Evolutionary conservation across 2,329 filamentous ascomycete genomes (phyloP).

Genomic region (Aureobasidium uvarum): DNA sequence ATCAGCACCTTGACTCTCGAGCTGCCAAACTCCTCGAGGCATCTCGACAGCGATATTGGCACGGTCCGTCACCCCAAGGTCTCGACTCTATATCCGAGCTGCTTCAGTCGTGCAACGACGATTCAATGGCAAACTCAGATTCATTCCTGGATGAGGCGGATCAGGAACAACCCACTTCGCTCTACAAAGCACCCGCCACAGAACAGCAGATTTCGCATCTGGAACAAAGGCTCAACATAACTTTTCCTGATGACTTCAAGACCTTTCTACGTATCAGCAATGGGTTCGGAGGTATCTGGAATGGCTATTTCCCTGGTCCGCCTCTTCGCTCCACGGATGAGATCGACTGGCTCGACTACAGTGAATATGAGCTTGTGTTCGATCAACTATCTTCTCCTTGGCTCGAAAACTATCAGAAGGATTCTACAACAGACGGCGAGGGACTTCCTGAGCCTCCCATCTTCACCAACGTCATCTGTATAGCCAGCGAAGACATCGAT

Average conservation of each 20-base stretch:
- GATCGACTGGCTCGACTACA: slow-evolving; percentile 1
- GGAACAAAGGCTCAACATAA: background rate
- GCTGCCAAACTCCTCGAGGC: slow-evolving; percentile 1
- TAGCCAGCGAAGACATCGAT: slow-evolving; percentile 1
- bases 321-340: background rate
- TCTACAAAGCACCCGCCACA: slow-evolving; percentile 1
- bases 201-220: background rate
- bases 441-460: background rate
- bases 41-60: background rate
- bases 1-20: background rate
- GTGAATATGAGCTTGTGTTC: background rate
- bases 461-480: background rate
- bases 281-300: slow-evolving; percentile 3
- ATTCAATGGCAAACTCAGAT: background rate
- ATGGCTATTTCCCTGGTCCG: background rate
- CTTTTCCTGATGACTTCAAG: slow-evolving; percentile 3
- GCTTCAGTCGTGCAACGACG: background rate
- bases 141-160: background rate
- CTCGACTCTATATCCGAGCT: background rate
- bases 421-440: background rate
- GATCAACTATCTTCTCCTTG: background rate
- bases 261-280: slow-evolving; percentile 1
- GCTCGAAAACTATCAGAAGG: background rate
- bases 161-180: background rate
- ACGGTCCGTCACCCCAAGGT: background rate